Conservation (phyloP, 108 stramenopile species). For the Cyclotella cryptica region DNA sequence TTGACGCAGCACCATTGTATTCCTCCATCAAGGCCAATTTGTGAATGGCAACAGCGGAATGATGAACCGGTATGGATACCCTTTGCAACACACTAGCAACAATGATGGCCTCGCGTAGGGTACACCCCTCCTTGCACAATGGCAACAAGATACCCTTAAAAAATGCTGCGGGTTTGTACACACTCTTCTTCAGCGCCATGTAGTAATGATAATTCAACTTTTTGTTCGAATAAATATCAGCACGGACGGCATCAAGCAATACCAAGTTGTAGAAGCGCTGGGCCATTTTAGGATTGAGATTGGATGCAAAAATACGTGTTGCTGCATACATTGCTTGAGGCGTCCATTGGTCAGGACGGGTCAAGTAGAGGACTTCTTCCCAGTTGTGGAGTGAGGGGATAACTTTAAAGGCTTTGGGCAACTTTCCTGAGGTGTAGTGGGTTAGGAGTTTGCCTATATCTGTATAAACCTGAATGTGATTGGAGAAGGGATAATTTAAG, state of each 20-base stretch:
- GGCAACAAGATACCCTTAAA: slow-evolving; percentile 99
- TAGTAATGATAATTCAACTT: slow-evolving; percentile 99
- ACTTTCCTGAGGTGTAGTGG: slow-evolving; percentile 95
- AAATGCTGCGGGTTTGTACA: slow-evolving; percentile 99
- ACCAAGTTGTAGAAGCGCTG: slow-evolving; percentile 98
- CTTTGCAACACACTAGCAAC: slow-evolving; percentile 92
- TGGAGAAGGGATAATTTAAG: no score
- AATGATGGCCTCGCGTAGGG: slow-evolving; percentile 96
- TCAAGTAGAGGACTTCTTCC: slow-evolving; percentile 98
- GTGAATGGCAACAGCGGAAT: slow-evolving; percentile 97
- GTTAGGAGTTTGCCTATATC: slow-evolving; percentile 95
- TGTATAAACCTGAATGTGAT: slow-evolving; percentile 74
- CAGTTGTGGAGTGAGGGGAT: slow-evolving; percentile 96
- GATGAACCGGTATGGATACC: slow-evolving; percentile 95
- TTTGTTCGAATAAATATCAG: slow-evolving; percentile 91
- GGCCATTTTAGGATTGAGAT: slow-evolving; percentile 96
- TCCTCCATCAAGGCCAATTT: slow-evolving; percentile 91
- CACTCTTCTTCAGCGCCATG: slow-evolving; percentile 90
- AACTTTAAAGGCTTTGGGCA: slow-evolving; percentile 99
- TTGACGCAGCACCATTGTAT: slow-evolving; percentile 94
- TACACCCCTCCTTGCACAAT: slow-evolving; percentile 91
- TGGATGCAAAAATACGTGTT: slow-evolving; percentile 98
- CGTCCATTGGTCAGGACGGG: slow-evolving; percentile 97
- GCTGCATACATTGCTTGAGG: slow-evolving; percentile 97
- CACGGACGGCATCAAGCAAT: slow-evolving; percentile 93